Base-by-base conservation (phyloP, 345 rosid genomes). In the Geranium brycei region DNA sequence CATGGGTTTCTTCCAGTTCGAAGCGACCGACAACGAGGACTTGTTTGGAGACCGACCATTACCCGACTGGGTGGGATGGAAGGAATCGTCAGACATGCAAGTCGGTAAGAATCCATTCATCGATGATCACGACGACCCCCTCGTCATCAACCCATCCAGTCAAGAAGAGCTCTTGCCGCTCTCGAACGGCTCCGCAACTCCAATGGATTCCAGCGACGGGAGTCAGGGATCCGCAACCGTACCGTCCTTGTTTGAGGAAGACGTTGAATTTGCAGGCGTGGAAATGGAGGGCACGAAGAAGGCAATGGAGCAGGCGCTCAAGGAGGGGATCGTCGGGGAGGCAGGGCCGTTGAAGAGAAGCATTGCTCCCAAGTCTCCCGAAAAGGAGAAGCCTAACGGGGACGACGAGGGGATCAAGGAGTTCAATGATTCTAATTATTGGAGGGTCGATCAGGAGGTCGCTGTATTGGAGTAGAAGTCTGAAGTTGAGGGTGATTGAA, bases 11-110 rank as follows among this genome's bases (percentile, higher is more conserved):
- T 84, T 82, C 64, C 75, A 82, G 75, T 82, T 86, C 66, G 91
- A 82, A 58, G 67, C 78, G 19, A 72, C 86, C 3, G 81, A 77
- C 60, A 79, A 75, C 16, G 82, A 83, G 67, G 91, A 82, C 66
- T 63, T 83, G 66, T 83, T 79, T 65, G 80, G 72, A 40, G 87
- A 70, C 51, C 75, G 87, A 68, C 66, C 91, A 55, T 70, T 80
- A 68, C 88, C 89, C 3, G 96, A 83, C 66, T 93, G 99, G 99
- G 97, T 82, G 1, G 86, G 87, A 41, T 93, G 97, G 99, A 81
- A 82, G 18, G 87, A 81, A 70, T 18, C 87, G 62, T 71, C 84
- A 4, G 85, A 76, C 73, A 64, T 85, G 83, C 88, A 78, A 72
- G 64, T 73, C 16, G 82, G 80, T 68, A 68, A 74, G 68, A 93